phyloP scores from a whole-genome alignment of 2,329 filamentous ascomycete species.

The Emergomyces pasteurianus region DNA sequence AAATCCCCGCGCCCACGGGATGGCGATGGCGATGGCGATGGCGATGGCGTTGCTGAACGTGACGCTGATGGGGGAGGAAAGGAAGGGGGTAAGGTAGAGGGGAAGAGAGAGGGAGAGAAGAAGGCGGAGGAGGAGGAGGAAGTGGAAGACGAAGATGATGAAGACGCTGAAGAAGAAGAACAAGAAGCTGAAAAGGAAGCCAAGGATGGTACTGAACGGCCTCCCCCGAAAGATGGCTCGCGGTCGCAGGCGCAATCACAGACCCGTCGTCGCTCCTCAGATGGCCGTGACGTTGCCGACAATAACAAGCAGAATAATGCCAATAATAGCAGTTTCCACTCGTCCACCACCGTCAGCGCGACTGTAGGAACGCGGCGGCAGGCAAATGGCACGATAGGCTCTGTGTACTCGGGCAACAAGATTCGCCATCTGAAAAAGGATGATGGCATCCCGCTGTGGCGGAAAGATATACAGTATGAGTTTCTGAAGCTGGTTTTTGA shows the following conservation, averaged over 20 bases:
- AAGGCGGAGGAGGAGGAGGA: neutral
- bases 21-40: conserved; percentile 15
- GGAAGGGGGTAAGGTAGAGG: neutral
- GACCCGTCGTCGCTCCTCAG: neutral
- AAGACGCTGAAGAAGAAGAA: too few species aligned
- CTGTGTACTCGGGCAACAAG: conserved; percentile 56
- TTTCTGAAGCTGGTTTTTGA: conserved; percentile 53
- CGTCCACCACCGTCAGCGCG: conserved; percentile 25
- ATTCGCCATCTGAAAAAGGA: conserved; percentile 56
- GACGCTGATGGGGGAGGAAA: neutral
- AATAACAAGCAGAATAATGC: neutral
- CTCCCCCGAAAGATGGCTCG: neutral
- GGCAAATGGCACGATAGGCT: conserved; percentile 53
- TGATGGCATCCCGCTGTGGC: conserved; percentile 54
- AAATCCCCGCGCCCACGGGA: conserved; percentile 23
- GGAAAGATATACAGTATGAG: conserved; percentile 56
- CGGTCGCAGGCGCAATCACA: neutral
- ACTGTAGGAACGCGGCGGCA: conserved; percentile 45
- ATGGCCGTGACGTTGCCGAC: conserved; percentile 6
- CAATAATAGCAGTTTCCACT: conserved; percentile 12
- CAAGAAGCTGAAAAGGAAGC: neutral
- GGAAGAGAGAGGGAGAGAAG: neutral
- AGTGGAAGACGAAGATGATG: neutral
- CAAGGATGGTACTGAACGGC: neutral
- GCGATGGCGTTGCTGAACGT: neutral